phyloP scores from a whole-genome alignment of 306 rosid species.

The Pterocarpus macrocarpus region DNA sequence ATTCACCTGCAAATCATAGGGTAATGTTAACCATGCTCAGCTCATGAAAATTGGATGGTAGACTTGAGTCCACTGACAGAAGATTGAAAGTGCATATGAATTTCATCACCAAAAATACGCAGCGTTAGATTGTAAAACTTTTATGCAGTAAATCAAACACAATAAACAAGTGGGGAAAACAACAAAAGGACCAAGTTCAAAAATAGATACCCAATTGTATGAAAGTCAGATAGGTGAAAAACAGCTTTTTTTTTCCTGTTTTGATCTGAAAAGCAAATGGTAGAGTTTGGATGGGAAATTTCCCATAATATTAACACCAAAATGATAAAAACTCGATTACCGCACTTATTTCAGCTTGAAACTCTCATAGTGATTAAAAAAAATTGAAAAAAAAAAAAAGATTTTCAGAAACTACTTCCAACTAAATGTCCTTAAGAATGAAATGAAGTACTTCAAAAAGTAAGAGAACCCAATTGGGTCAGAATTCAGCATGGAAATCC shows the following conservation, averaged over 20 bases:
- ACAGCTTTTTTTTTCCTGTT: not conserved
- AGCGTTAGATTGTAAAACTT: constrained; percentile 23
- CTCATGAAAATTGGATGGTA: constrained; percentile 20
- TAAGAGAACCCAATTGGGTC: not conserved
- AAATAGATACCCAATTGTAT: constrained; percentile 10
- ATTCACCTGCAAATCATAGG: constrained; percentile 65
- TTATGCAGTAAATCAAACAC: constrained; percentile 21
- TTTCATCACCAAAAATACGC: not conserved
- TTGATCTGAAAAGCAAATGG: not conserved
- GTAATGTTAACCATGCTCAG: constrained; percentile 36
- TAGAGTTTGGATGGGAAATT: not conserved
- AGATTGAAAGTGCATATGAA: constrained; percentile 13
- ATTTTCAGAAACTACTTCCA: not conserved
- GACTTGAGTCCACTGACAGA: constrained; percentile 5
- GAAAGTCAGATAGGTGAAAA: constrained; percentile 3
- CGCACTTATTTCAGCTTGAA: not conserved
- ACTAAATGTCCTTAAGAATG: constrained; percentile 5
- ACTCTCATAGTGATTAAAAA: not conserved
- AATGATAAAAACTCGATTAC: not conserved
- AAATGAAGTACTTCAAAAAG: not conserved
- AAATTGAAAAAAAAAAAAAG: not conserved
- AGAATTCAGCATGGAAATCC: constrained; percentile 24
- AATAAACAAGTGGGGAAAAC: constrained; percentile 21
- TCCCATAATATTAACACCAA: too few relatives aligned
- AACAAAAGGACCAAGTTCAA: constrained; percentile 10